Evolutionary conservation across 2,329 filamentous ascomycete species (phyloP).

Genomic region (Colletotrichum sp.): DNA sequence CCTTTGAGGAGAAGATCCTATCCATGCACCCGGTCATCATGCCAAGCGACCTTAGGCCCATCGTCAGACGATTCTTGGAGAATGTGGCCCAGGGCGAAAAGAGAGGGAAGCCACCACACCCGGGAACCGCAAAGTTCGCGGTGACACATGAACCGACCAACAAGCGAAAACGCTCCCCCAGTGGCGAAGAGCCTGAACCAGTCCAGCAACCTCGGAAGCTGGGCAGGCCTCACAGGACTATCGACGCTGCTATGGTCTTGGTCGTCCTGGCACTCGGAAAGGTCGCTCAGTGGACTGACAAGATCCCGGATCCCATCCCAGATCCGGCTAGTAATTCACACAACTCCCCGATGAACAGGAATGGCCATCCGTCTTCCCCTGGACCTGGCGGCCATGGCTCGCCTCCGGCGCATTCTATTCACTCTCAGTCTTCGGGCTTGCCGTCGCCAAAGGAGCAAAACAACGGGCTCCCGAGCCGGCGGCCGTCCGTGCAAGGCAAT

Average conservation of each 20-base stretch:
- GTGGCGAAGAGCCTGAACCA: conserved; percentile 18
- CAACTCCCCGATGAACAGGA: conserved; percentile 42
- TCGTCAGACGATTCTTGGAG: conserved; percentile 59
- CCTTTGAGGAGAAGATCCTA: conserved; percentile 66
- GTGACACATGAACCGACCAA: background rate
- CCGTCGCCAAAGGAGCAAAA: conserved; percentile 60
- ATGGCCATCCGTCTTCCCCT: conserved; percentile 58
- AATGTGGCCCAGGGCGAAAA: conserved; percentile 39
- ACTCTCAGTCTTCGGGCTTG: conserved; percentile 55
- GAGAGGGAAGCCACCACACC: conserved; percentile 8
- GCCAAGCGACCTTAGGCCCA: conserved; percentile 55
- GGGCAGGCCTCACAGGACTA: conserved; percentile 65
- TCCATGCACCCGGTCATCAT: conserved; percentile 70
- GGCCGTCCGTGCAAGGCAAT: conserved; percentile 55
- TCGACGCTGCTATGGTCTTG: conserved; percentile 82
- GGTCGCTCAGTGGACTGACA: conserved; percentile 67
- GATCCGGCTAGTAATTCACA: conserved; percentile 42
- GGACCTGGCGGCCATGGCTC: conserved; percentile 50
- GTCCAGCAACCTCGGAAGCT: conserved; percentile 34
- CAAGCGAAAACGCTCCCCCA: conserved; percentile 64
- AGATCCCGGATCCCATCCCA: conserved; percentile 56
- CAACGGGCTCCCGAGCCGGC: conserved; percentile 46
- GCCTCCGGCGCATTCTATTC: conserved; percentile 48
- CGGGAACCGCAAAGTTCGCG: conserved; percentile 34
- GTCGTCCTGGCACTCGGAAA: conserved; percentile 86